Evolutionary conservation across 2,329 filamentous ascomycete species (phyloP), one percentile per base, ranked within the genome.

Genomic region (Penicillium sp.): DNA sequence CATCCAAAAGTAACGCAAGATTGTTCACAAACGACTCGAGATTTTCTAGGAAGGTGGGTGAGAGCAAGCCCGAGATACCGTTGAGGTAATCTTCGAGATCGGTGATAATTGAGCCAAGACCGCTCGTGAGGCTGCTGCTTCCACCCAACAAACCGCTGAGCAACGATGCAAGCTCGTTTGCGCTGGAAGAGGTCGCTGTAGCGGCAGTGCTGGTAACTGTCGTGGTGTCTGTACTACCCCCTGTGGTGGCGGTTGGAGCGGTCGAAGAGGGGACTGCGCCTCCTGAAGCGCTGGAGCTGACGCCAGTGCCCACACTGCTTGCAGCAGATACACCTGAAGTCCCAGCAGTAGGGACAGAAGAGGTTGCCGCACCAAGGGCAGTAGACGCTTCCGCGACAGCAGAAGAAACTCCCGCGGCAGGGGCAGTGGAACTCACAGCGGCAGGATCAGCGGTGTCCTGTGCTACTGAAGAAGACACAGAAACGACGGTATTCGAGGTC

Each of bases 21-120:
- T 70, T 67, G 56, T 70, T 63, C 20, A 70, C 66, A 60, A 70
- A 70, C n/a, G 67, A 69, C 43, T 70, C 66, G 9, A 69, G 60
- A 55, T 70, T 63, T 26, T 63, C 61, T 8, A 70, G 53, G 38
- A 70, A 62, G 2, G 64, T 68, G 4, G 67, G 67, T 7, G 64
- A 64, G 8, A 70, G 59, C 23, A 70, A 59, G 21, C 67, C 67
- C 4, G 63, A 57, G 21, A 53, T 49, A 66, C 47, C 56, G 23
- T 47, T 52, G n/a, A 59, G 42, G 8, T 46, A 54, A 18, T 56
- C 50, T 14, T 57, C 58, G 12, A 59, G 54, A 47, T 59, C 56
- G 23, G 51, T 46, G 46, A 59, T 52, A 26, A 59, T 50, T 38
- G 43, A 43, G 8, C 50, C 46, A n/a, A 58, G 47, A 20, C 56